Evolutionary conservation across 139 green algal species (phyloP), one percentile per base, ranked within the genome.

Genomic region (Picochlorum costavermella): DNA sequence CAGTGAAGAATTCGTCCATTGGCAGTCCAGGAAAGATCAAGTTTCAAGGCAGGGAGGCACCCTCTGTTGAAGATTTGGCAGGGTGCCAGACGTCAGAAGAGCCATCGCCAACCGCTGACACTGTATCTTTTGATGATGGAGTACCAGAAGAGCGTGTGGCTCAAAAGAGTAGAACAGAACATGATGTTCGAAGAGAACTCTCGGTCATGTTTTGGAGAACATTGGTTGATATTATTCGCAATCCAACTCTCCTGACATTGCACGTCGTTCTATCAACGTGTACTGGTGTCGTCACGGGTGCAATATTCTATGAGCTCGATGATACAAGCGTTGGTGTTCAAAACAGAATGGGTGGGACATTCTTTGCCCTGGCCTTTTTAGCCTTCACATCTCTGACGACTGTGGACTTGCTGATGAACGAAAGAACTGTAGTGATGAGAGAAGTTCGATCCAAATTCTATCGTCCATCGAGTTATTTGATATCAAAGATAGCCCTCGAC

Each of bases 321-420:
- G 20, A 51, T 10, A 75, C 74, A 33, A 23, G 70, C 50, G 69
- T 71, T 28, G 83, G 83, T 62, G 72, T 82, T 3, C 82, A 91
- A 70, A 90, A 89, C 66, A 81, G 74, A 50, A 64, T 79, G 59
- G 74, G 87, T 26, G 78, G 68, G 51, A 78, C 89, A 60, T 95
- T 95, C 78, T 94, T 95, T 66, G 73, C 79, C 2, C 77, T 92
- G 11, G 73, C 70, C 28, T 84, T 92, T 25, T 70, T 91, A 3
- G 85, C 68, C 50, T 89, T 94, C 73, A 83, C 78, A 14, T 77
- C 77, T 8, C 68, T 92, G 11, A 90, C 86, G 13, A 81, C 75
- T 13, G 70, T 89, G 14, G 84, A 92, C 69, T 63, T 83, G 48
- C 50, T 77, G n/a, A 73, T 73, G 55, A 62, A 61, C n/a, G 86